phyloP scores from a whole-genome alignment of 495 filamentous ascomycete genomes.

The Cercophora scortea region DNA sequence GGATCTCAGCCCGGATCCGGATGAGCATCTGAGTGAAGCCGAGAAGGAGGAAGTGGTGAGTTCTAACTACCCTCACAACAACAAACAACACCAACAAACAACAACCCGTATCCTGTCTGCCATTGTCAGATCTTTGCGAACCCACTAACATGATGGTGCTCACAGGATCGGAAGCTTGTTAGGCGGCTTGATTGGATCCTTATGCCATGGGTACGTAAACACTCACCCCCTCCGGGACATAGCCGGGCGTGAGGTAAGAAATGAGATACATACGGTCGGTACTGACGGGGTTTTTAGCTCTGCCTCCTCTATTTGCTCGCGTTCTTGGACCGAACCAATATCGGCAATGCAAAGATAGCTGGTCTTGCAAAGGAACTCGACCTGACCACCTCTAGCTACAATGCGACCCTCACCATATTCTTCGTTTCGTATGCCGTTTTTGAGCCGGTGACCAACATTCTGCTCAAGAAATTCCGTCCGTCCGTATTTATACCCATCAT shows the following conservation, averaged over 20 bases:
- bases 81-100: background rate
- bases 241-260: background rate
- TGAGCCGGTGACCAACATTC: slow-evolving; percentile 80
- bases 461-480: slow-evolving; percentile 66
- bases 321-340: slow-evolving; percentile 78
- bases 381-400: slow-evolving; percentile 56
- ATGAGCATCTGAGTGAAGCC: slow-evolving; percentile 57
- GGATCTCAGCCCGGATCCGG: slow-evolving; percentile 45
- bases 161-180: slow-evolving; percentile 57
- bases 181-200: slow-evolving; percentile 63
- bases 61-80: background rate
- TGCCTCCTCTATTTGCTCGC: slow-evolving; percentile 77
- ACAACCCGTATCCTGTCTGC: no score
- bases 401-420: slow-evolving; percentile 73
- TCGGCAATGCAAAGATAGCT: slow-evolving; percentile 84
- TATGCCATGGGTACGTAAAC: slow-evolving; percentile 57
- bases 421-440: slow-evolving; percentile 87
- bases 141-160: slow-evolving; percentile 1
- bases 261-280: background rate
- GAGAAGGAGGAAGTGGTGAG: slow-evolving; percentile 62
- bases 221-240: background rate
- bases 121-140: background rate
- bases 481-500: slow-evolving; percentile 56
- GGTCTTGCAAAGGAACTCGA: slow-evolving; percentile 56
- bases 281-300: slow-evolving; percentile 34